Percentiles rank a stretch among this genome's conserved stretches.
phyloP scores from a whole-genome alignment of 2,329 filamentous ascomycete species.

The Diaporthe sp. region DNA sequence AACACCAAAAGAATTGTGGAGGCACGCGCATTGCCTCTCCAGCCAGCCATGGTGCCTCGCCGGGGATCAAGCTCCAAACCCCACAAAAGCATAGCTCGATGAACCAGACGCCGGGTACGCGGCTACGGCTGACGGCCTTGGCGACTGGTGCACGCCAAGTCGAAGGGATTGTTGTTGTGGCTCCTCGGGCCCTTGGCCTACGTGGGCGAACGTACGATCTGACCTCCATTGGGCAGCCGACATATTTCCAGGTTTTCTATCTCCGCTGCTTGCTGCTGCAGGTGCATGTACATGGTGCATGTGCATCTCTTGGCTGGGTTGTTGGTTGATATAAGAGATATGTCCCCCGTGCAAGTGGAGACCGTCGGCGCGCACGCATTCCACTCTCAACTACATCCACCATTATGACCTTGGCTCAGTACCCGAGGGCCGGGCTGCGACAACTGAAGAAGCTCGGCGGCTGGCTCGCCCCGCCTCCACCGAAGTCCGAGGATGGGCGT shows the following conservation, averaged over 20 bases:
- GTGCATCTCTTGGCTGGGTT: background rate
- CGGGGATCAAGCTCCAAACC: slow-evolving; percentile 19
- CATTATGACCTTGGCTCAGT: background rate
- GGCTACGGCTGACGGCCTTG: slow-evolving; percentile 27
- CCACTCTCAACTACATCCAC: slow-evolving; percentile 3
- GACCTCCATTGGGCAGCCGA: slow-evolving; percentile 17
- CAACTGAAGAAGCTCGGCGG: slow-evolving; percentile 48
- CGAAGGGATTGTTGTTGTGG: slow-evolving; percentile 28
- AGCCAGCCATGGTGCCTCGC: background rate
- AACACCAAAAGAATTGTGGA: background rate
- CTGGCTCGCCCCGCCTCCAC: slow-evolving; percentile 52
- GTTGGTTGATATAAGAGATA: slow-evolving; percentile 18
- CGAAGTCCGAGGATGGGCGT: slow-evolving; percentile 54
- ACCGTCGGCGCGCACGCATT: slow-evolving; percentile 4
- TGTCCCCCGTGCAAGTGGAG: background rate
- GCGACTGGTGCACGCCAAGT: slow-evolving; percentile 29
- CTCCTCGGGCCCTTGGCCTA: slow-evolving; percentile 23
- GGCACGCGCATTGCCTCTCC: background rate
- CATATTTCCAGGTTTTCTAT: slow-evolving; percentile 2
- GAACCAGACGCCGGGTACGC: slow-evolving; percentile 15
- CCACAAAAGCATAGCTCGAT: slow-evolving; percentile 6
- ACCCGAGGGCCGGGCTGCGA: background rate
- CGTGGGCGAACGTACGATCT: slow-evolving; percentile 26
- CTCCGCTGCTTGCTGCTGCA: no score
- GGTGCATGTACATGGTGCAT: background rate